A percentile compares a stretch with the other conserved stretches of the same genome.
Evolutionary conservation across 164 flowering plant species (phyloP).

Genomic region (Vitis labrusca): DNA sequence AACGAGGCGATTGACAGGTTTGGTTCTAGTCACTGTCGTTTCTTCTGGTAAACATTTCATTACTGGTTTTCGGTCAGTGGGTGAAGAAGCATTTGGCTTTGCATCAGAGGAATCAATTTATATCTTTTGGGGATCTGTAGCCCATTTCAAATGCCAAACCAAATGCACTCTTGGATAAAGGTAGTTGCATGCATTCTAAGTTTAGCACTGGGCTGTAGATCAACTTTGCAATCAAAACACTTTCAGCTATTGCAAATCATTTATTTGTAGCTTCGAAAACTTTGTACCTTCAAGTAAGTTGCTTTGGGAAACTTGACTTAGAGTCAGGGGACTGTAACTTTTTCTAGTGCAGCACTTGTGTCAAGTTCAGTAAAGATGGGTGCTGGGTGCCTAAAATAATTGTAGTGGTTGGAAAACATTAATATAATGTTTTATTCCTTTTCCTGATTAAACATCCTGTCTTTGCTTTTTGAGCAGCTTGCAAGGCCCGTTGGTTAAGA

Average conservation of each 20-base stretch:
- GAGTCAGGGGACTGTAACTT: no score
- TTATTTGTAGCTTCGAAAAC: background rate
- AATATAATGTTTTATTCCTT: background rate
- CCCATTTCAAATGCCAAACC: background rate
- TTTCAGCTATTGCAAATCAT: no score
- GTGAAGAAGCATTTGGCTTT: background rate
- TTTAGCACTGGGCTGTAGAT: background rate
- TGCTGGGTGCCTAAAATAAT: no score
- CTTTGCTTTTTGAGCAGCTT: constrained; percentile 38
- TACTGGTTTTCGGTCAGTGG: background rate
- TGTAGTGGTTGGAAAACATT: no score
- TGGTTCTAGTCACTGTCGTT: constrained; percentile 5
- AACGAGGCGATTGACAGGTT: constrained; percentile 65
- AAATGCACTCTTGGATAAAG: background rate
- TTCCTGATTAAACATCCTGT: background rate
- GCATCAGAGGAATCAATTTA: background rate
- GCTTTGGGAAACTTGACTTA: no score
- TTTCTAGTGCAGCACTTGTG: no score
- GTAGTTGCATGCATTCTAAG: background rate
- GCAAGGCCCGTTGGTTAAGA: constrained; percentile 66
- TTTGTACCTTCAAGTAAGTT: background rate
- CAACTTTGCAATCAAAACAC: background rate
- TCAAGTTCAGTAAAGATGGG: no score
- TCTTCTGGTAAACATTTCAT: background rate
- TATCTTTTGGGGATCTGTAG: no score